Base-by-base conservation (phyloP, 371 early-diverging fungal genomes). In the Zopfochytrium polystomum region DNA sequence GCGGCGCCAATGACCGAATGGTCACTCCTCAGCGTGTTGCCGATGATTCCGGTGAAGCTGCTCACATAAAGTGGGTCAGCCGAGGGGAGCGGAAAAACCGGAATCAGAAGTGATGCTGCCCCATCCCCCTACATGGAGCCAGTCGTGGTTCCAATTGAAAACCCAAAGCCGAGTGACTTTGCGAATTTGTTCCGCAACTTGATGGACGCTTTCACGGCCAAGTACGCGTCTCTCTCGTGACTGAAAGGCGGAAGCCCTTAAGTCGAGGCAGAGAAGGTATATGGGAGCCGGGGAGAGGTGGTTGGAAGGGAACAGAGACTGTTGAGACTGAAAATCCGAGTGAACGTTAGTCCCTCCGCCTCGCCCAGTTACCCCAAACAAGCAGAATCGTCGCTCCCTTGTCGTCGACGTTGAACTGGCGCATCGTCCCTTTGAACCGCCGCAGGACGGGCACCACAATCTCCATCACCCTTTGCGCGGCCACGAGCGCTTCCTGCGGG, bases 361-460 rank as follows among this genome's bases (percentile, higher is more conserved):
- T n/a, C n/a, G n/a, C n/a, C n/a, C n/a, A n/a, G n/a, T 45, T 23
- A 58, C 68, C 68, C 59, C 58, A 63, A 2, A 63, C 58, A 2
- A 63, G 29, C 1, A 67, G 59, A 34, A 52, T 29, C 3, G 63
- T 59, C 9, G 68, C 62, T 27, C 63, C 68, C 47, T 67, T 67
- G 26, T 67, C 68, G 45, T 63, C 68, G 18, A 67, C 59, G 49
- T 58, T 59, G 46, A 63, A 63, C 38, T 67, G 68, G 23, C 68
- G 11, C 33, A 67, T 34, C 15, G 62, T 58, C 3, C 68, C 68
- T 22, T 67, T 44, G 26, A 34, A 67, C 27, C 49, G 31, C 15
- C 34, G 15, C 1, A 67, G 44, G 5, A 60, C n/a, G 7, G 57
- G 54, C 15, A 59, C 20, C 5, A 62, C 60, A 3, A 44, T 55